Conservation (phyloP, 2,329 filamentous ascomycete genomes). For the Talaromyces sp. region DNA sequence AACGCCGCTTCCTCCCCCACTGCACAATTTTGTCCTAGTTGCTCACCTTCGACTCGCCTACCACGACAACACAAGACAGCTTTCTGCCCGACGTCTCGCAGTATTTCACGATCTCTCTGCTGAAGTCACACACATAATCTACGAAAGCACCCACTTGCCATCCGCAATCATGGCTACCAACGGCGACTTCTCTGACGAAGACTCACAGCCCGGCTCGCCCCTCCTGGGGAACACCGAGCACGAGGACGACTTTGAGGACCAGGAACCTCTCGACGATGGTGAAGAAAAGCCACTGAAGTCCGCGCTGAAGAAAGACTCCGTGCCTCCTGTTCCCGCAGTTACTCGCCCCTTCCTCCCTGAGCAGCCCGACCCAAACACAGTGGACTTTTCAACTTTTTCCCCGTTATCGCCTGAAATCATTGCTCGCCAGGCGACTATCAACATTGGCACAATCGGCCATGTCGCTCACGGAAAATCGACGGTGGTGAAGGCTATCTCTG, state of each 20-base stretch:
- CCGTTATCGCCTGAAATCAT: slow-evolving; percentile 96
- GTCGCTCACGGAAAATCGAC: slow-evolving; percentile 99
- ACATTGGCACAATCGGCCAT: slow-evolving; percentile 97
- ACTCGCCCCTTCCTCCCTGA: slow-evolving; percentile 68
- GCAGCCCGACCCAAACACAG: slow-evolving; percentile 85
- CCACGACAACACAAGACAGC: background rate
- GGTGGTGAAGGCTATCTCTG: slow-evolving; percentile 97
- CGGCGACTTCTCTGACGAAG: slow-evolving; percentile 51
- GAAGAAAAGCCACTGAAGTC: slow-evolving; percentile 72
- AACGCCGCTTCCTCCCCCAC: slow-evolving; percentile 7
- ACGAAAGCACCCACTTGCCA: background rate
- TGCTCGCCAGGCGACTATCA: slow-evolving; percentile 95
- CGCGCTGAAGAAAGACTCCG: slow-evolving; percentile 64
- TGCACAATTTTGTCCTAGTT: slow-evolving; percentile 13
- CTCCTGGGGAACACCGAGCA: slow-evolving; percentile 55
- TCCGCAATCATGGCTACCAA: slow-evolving; percentile 46
- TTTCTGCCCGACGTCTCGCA: background rate
- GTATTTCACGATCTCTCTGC: background rate
- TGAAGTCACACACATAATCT: background rate
- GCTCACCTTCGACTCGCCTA: background rate
- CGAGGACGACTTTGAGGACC: slow-evolving; percentile 68
- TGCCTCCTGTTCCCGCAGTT: slow-evolving; percentile 49
- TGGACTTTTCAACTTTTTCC: slow-evolving; percentile 74
- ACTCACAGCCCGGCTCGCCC: slow-evolving; percentile 53
- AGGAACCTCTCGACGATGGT: slow-evolving; percentile 61